phyloP scores from a whole-genome alignment of 2,329 filamentous ascomycete species.

The Pyrenochaeta sp. region DNA sequence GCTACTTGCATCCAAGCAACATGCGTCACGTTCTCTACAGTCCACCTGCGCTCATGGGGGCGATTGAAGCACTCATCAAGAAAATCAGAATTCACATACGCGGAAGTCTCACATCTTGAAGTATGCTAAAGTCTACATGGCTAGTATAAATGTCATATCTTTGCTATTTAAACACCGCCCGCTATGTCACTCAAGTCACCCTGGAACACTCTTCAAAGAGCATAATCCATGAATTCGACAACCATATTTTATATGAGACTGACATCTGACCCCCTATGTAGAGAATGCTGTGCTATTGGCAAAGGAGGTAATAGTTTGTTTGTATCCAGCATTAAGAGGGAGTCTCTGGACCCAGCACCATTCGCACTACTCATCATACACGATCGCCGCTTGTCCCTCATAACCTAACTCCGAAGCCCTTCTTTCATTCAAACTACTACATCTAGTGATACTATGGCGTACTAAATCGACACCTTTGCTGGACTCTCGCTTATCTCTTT shows the following conservation, averaged over 20 bases:
- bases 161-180: not conserved
- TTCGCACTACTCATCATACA: not conserved
- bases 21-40: not conserved
- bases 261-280: not conserved
- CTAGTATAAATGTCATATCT: not conserved
- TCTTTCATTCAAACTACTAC: not conserved
- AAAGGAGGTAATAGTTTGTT: slow-evolving; percentile 19
- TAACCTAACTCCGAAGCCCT: not conserved
- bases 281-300: slow-evolving; percentile 6
- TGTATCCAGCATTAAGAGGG: not conserved
- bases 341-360: not conserved
- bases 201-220: not conserved
- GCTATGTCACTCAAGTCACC: not conserved
- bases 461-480: not conserved
- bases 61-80: not conserved
- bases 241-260: not conserved
- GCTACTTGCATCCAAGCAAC: not conserved
- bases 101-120: not conserved
- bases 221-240: not conserved
- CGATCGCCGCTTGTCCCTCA: not conserved
- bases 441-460: not conserved
- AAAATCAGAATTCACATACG: not conserved
- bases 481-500: not conserved
- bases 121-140: not conserved
- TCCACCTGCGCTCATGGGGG: not conserved